Conservation (phyloP, 163 green algal species). For the Dunaliella salina region DNA sequence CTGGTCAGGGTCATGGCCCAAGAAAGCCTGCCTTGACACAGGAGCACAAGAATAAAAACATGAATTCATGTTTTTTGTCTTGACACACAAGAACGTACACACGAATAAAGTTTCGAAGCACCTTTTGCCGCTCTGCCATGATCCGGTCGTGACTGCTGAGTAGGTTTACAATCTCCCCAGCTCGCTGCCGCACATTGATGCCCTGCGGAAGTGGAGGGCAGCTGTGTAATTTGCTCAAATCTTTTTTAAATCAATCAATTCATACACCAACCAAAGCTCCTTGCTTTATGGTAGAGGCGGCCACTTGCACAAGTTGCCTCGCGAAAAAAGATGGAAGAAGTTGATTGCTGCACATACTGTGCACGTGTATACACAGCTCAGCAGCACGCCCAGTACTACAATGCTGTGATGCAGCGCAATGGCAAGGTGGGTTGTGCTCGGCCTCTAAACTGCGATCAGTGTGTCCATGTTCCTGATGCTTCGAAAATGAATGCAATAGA, state of each 20-base stretch:
- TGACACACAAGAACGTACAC: not conserved
- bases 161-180: slow-evolving; percentile 68
- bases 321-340: too few relatives aligned
- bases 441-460: too few relatives aligned
- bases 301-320: too few relatives aligned
- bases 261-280: not conserved
- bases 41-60: too few relatives aligned
- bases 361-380: not conserved
- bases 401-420: not conserved
- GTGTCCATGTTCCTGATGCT: too few relatives aligned
- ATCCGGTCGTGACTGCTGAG: slow-evolving; percentile 59
- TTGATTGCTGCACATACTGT: not conserved
- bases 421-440: not conserved
- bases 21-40: too few relatives aligned
- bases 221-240: not conserved
- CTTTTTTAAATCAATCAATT: not conserved
- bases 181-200: slow-evolving; percentile 84
- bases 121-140: slow-evolving; percentile 70
- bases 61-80: too few relatives aligned
- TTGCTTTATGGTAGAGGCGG: not conserved
- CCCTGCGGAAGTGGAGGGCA: slow-evolving; percentile 39
- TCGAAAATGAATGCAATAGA: too few relatives aligned
- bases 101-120: slow-evolving; percentile 22
- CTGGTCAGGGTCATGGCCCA: too few relatives aligned
- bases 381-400: not conserved